These are phyloP conservation scores for Rubia balearica DNA, from an alignment of 305 asterid species.

Conservation along the genomic window DNA sequence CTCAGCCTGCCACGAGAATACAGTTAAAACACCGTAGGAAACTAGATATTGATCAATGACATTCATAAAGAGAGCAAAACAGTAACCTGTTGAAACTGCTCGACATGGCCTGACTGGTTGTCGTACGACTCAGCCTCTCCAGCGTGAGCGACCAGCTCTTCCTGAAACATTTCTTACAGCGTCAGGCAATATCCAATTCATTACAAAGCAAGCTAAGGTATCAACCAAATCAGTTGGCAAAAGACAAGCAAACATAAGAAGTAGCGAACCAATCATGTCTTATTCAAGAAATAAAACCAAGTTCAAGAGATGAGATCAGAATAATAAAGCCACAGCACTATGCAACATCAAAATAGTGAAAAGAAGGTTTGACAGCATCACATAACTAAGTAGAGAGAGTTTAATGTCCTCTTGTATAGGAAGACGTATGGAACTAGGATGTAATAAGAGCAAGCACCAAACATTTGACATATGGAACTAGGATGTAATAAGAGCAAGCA, in stretches of 20 bases:
- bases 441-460: neutral
- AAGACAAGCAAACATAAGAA: neutral
- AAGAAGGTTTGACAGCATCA: neutral
- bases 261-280: too few species aligned
- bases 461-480: neutral
- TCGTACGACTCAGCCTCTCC: conserved; percentile 29
- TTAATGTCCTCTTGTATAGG: neutral
- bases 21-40: neutral
- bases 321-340: neutral
- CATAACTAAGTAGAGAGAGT: neutral
- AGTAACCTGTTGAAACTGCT: conserved; percentile 38
- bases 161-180: conserved; percentile 30
- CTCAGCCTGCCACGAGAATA: conserved; percentile 28
- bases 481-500: neutral
- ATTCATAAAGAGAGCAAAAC: neutral
- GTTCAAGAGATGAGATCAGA: neutral
- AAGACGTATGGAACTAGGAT: neutral
- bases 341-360: neutral
- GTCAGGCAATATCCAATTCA: neutral
- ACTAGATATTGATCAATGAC: neutral
- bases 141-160: conserved; percentile 31
- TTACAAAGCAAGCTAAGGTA: neutral
- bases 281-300: too few species aligned
- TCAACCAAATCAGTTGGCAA: too few species aligned
- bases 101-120: conserved; percentile 31